Evolutionary conservation across 73 alveolate species (phyloP).

Genomic region (Tetrahymena malaccensis): DNA sequence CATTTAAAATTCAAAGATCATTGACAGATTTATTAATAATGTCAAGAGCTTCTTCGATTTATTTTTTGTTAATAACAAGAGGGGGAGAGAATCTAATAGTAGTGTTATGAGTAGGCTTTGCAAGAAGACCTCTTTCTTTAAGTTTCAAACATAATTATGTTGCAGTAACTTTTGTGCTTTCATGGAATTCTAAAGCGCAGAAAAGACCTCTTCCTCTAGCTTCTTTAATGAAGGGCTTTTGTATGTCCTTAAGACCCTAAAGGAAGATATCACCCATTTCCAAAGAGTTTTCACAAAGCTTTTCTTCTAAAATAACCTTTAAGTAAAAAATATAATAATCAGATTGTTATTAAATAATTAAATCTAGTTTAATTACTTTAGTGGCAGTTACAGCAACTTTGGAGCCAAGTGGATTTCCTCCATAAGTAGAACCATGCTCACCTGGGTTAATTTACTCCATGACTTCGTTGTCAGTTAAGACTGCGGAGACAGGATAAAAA

Average conservation of each 20-base stretch:
- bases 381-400: slow-evolving; percentile 31
- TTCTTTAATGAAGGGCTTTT: slow-evolving; percentile 41
- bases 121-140: slow-evolving; percentile 60
- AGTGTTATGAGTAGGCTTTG: slow-evolving; percentile 84
- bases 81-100: slow-evolving; percentile 93
- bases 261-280: slow-evolving; percentile 54
- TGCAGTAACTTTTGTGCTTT: slow-evolving; percentile 41
- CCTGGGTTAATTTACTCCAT: slow-evolving; percentile 76
- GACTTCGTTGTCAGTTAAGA: slow-evolving; percentile 68
- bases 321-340: slow-evolving; percentile 4
- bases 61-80: slow-evolving; percentile 47
- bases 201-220: slow-evolving; percentile 85
- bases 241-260: slow-evolving; percentile 24
- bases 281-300: slow-evolving; percentile 60
- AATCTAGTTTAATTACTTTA: not conserved
- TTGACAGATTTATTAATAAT: not conserved
- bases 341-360: not conserved
- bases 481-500: slow-evolving; percentile 78
- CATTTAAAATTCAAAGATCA: not conserved
- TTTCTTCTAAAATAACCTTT: slow-evolving; percentile 61
- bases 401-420: slow-evolving; percentile 87
- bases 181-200: slow-evolving; percentile 73
- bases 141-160: slow-evolving; percentile 43
- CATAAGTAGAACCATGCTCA: slow-evolving; percentile 91
- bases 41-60: slow-evolving; percentile 39